A percentile compares a stretch with the other conserved stretches of the same genome.
Conservation (phyloP, 1,284 basidiomycete species). For the Cystobasidium slooffiae region DNA sequence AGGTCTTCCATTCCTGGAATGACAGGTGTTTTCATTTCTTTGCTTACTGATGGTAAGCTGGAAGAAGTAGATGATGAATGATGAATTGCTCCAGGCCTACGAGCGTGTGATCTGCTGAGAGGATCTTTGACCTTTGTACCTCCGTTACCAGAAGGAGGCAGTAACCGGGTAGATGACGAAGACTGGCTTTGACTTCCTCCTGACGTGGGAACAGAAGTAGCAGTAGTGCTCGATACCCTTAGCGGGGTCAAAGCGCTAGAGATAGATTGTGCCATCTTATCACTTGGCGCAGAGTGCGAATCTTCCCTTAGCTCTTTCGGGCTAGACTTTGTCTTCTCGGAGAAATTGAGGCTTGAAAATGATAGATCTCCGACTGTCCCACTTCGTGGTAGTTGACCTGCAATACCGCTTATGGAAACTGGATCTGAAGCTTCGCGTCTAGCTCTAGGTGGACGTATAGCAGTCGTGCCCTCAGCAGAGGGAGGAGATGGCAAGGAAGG, state of each 20-base stretch:
- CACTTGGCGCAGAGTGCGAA: background rate
- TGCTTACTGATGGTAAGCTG: background rate
- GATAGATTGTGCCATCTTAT: background rate
- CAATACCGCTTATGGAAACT: background rate
- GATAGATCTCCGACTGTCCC: constrained; percentile 11
- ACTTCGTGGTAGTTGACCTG: background rate
- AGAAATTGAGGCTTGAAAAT: background rate
- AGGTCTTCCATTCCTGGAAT: constrained; percentile 6
- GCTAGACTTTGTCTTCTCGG: background rate
- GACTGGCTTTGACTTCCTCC: background rate
- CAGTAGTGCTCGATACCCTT: background rate
- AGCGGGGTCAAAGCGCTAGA: background rate
- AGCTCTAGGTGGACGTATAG: background rate
- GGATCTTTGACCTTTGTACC: background rate
- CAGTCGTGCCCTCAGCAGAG: background rate
- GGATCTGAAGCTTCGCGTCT: background rate
- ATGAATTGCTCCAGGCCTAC: constrained; percentile 2
- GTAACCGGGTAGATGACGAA: background rate
- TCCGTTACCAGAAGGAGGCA: background rate
- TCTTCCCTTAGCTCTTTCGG: background rate
- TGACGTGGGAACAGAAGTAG: background rate
- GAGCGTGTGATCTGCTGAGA: background rate
- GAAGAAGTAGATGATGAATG: background rate
- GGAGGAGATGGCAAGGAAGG: background rate
- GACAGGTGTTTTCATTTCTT: constrained; percentile 9